Base-by-base conservation (phyloP, 108 stramenopile species). In the Nitzschia putrida region DNA sequence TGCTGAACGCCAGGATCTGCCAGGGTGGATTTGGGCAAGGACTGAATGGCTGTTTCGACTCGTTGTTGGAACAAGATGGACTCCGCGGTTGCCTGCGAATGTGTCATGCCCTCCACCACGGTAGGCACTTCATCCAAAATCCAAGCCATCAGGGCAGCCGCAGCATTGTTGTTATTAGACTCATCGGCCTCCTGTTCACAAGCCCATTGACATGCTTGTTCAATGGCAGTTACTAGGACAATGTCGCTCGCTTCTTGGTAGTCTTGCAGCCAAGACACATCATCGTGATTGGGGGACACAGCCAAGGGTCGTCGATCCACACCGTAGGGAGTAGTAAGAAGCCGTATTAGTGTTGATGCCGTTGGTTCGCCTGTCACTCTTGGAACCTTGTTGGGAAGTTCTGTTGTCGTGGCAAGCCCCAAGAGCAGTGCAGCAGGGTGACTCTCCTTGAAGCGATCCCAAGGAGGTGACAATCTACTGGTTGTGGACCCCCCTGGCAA, bases 271-370 rank as follows among this genome's bases (percentile, higher is more conserved):
- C 3, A 37, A n/a, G 29, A 53, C 9, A 7, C 0, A 16, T 52
- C 9, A 54, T 61, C 16, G 11, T 54, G 18, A 5, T 0, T 11
- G 13, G 16, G 13, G 3, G 53, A 23, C 24, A 24, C 20, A 2
- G 39, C 16, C 8, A 76, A 29, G 14, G 26, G 54, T 50, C 74
- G 57, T 9, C 74, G 74, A 57, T 76, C 74, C 10, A 57, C 49
- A 14, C 74, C 74, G 54, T 53, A 76, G 10, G 67, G 53, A 23
- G 61, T 64, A 4, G 29, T 34, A 4, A 34, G 29, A 34, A 34
- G 29, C 4, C 4, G 29, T 34, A 34, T 1, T 34, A 34, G 14
- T 37, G 47, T 13, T 5, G 53, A 34, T 53, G 29, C 1, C 29
- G 29, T 34, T 34, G 29, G 29, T 3, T 34, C 29, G 4, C 4